Evolutionary conservation across 495 filamentous ascomycete species (phyloP), one percentile per base, ranked within the genome.

Genomic region (Cladorrhinum samala): DNA sequence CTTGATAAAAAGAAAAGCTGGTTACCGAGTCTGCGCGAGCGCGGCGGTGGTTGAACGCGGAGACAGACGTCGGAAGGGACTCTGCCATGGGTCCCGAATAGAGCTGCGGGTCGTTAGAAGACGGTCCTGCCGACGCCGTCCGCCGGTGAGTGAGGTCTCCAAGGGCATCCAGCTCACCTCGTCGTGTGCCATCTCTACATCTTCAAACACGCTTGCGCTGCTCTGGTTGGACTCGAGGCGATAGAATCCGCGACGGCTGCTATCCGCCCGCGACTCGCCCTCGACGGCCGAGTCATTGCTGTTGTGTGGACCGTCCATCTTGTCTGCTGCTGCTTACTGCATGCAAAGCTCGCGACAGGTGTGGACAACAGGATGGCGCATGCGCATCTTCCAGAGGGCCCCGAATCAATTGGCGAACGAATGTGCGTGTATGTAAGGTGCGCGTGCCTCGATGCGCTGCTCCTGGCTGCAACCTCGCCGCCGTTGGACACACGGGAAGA

Each of bases 161-260:
- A n/a, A n/a, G n/a, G n/a, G n/a, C n/a, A 58, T 46, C 30, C 50
- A 52, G 54, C 75, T 45, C 58, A 91, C 89, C 79, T 96, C 92
- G 65, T 96, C 87, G 42, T 91, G 89, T 21, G 93, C 94, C 93
- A 99, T 99, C 66, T 95, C 93, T n/a, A 99, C 92, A 66, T 96
- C 91, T 30, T 87, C 88, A 37, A 95, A 82, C 59, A 96, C 83
- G 68, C 88, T 94, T 38, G 85, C 74, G 67, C 78, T 88, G 78
- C 90, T 95, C 64, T 84, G 76, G 66, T 89, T 86, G 27, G 88
- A 88, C 50, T 80, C 79, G 40, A 87, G 79, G 21, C 86, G 77
- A 55, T 77, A 79, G 30, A 76, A 66, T 9, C 57, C 51, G 20
- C 60, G 54, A 61, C 70, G 62, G 67, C 68, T 68, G 68, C 63